Evolutionary conservation across 2,329 filamentous ascomycete species (phyloP).

Genomic region (Exophiala alcalophila): DNA sequence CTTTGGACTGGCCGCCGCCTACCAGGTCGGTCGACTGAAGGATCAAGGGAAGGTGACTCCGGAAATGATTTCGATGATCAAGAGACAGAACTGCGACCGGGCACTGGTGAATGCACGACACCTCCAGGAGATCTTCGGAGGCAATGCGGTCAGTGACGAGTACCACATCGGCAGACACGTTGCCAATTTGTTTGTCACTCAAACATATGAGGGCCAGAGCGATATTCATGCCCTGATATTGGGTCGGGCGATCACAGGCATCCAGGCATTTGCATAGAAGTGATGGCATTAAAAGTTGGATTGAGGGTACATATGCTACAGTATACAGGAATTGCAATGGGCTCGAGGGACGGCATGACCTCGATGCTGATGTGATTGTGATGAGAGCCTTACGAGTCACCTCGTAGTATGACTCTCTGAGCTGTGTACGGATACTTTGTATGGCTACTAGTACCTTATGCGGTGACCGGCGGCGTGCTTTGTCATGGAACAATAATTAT

Average conservation of each 20-base stretch:
- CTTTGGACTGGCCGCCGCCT: constrained; percentile 83
- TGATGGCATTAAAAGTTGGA: neutral
- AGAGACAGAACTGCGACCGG: constrained; percentile 94
- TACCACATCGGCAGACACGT: constrained; percentile 94
- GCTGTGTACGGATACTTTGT: too few species aligned
- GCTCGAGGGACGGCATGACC: too few species aligned
- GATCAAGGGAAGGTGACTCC: constrained; percentile 82
- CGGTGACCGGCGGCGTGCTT: too few species aligned
- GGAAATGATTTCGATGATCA: constrained; percentile 97
- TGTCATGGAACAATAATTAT: too few species aligned
- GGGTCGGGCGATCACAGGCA: constrained; percentile 66
- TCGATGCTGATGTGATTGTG: too few species aligned
- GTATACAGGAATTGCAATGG: too few species aligned
- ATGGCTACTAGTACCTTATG: too few species aligned
- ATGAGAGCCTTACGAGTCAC: too few species aligned
- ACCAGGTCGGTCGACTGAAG: constrained; percentile 90
- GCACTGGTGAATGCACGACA: constrained; percentile 75
- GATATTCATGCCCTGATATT: constrained; percentile 83
- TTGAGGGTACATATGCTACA: too few species aligned
- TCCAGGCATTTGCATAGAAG: constrained; percentile 71
- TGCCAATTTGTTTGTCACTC: constrained; percentile 92
- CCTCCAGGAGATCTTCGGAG: constrained; percentile 93
- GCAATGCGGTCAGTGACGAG: constrained; percentile 97
- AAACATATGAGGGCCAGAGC: constrained; percentile 97
- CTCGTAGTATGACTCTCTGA: too few species aligned